phyloP scores from a whole-genome alignment of 495 filamentous ascomycete genomes.

The Cenococcum geophilum region DNA sequence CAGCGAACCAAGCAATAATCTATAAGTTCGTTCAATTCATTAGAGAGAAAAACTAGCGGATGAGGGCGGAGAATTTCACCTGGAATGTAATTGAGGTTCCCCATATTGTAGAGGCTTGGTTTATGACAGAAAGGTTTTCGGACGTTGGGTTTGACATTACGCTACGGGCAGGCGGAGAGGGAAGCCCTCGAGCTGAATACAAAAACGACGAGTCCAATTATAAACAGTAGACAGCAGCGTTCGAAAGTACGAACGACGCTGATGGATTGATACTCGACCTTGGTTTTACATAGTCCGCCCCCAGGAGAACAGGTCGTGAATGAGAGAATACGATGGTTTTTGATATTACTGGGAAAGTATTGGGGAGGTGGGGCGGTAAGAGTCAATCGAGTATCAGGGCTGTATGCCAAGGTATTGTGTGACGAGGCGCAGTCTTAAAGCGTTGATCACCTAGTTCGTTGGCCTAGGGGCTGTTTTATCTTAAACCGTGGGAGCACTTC shows the following conservation, averaged over 20 bases:
- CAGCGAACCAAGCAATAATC: conserved; percentile 18
- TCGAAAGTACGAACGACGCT: not conserved
- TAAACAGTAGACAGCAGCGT: not conserved
- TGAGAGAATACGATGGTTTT: not conserved
- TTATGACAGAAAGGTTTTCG: conserved; percentile 18
- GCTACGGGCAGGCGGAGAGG: not conserved
- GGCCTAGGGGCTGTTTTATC: too few species aligned
- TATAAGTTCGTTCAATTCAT: not conserved
- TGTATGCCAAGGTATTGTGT: too few species aligned
- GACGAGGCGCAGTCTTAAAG: too few species aligned
- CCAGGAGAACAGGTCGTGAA: not conserved
- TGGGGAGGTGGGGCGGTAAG: too few species aligned
- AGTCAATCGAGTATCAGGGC: too few species aligned
- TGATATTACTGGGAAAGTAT: too few species aligned
- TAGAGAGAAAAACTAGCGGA: not conserved
- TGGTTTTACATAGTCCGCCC: not conserved
- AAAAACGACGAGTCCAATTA: not conserved
- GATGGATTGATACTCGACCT: not conserved
- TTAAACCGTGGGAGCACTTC: too few species aligned
- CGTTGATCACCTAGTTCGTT: too few species aligned
- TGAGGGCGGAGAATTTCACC: conserved; percentile 8
- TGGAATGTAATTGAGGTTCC: conserved; percentile 23
- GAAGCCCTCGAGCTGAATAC: not conserved
- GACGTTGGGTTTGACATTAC: not conserved
- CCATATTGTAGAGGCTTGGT: conserved; percentile 18